These are phyloP conservation scores for Arthrocladium fulminans DNA, from an alignment of 2,329 filamentous ascomycete genomes.

Conservation along the genomic window DNA sequence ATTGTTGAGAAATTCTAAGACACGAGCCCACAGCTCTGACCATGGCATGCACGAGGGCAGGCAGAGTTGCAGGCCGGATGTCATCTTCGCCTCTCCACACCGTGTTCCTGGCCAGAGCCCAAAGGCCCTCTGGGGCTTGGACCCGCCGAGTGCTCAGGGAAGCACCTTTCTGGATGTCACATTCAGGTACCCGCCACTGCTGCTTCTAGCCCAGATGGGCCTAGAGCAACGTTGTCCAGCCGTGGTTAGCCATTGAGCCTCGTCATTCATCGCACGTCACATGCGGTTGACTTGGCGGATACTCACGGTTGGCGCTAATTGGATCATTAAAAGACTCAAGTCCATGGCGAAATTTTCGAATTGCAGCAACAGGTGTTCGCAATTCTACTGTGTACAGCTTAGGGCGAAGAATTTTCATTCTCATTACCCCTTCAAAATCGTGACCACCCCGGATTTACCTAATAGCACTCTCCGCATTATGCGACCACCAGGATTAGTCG, in stretches of 20 bases:
- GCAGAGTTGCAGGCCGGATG: too few species aligned
- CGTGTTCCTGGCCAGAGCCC: background rate
- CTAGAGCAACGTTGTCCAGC: background rate
- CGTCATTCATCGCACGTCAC: too few species aligned
- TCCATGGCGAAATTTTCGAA: background rate
- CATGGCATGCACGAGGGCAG: background rate
- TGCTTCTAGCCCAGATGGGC: background rate
- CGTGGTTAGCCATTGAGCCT: too few species aligned
- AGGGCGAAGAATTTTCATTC: constrained; percentile 2
- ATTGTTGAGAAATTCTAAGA: background rate
- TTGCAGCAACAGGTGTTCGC: too few species aligned
- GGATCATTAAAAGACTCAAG: constrained; percentile 8
- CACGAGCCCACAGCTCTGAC: background rate
- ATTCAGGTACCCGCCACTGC: constrained; percentile 1
- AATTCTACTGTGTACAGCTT: too few species aligned
- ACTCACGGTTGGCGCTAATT: background rate
- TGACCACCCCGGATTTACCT: constrained; percentile 7
- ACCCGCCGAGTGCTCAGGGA: background rate
- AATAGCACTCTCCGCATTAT: constrained; percentile 2
- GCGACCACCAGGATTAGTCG: background rate
- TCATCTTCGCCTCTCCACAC: background rate
- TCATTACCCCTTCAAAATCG: constrained; percentile 4
- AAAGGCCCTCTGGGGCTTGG: background rate
- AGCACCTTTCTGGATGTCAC: too few species aligned
- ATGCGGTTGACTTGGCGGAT: too few species aligned